Evolutionary conservation across 2,329 filamentous ascomycete genomes (phyloP).

Genomic region (Alternaria sp.): DNA sequence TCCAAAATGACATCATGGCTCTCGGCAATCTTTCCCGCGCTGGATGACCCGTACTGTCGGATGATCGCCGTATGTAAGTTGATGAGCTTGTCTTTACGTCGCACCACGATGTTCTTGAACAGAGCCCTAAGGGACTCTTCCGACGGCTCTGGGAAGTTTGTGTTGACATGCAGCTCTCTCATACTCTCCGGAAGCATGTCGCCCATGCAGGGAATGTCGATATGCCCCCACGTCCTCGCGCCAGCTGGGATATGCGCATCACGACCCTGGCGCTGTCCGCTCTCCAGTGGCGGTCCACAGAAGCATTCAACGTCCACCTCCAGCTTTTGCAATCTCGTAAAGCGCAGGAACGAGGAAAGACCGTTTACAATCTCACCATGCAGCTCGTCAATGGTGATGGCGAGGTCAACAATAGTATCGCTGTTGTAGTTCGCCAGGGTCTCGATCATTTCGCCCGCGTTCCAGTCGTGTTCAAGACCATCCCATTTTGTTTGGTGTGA

Average conservation of each 20-base stretch:
- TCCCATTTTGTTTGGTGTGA: conserved; percentile 46
- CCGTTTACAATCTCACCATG: conserved; percentile 42
- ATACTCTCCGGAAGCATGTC: conserved; percentile 42
- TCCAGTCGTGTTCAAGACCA: conserved; percentile 42
- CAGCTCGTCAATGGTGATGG: conserved; percentile 42
- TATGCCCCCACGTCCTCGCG: conserved; percentile 29
- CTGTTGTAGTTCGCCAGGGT: conserved; percentile 33
- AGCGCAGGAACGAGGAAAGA: conserved; percentile 37
- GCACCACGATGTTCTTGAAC: conserved; percentile 39
- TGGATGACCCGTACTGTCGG: conserved; percentile 32
- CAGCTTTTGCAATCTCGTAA: conserved; percentile 29
- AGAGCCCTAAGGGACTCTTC: conserved; percentile 28
- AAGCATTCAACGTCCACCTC: conserved; percentile 43
- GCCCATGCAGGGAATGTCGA: conserved; percentile 45
- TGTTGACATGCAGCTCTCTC: conserved; percentile 40
- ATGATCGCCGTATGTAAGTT: conserved; percentile 29
- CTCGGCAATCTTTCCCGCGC: conserved; percentile 23
- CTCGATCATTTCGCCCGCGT: conserved; percentile 39
- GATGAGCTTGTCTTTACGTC: conserved; percentile 26
- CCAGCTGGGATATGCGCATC: conserved; percentile 25
- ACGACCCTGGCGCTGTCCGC: conserved; percentile 37
- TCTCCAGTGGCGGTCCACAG: conserved; percentile 44
- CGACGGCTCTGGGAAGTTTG: conserved; percentile 32
- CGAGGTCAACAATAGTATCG: conserved; percentile 33
- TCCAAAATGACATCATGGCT: conserved; percentile 27